Base-by-base conservation (phyloP, 768 basidiomycete species). In the Rhizopogon vinicolor region DNA sequence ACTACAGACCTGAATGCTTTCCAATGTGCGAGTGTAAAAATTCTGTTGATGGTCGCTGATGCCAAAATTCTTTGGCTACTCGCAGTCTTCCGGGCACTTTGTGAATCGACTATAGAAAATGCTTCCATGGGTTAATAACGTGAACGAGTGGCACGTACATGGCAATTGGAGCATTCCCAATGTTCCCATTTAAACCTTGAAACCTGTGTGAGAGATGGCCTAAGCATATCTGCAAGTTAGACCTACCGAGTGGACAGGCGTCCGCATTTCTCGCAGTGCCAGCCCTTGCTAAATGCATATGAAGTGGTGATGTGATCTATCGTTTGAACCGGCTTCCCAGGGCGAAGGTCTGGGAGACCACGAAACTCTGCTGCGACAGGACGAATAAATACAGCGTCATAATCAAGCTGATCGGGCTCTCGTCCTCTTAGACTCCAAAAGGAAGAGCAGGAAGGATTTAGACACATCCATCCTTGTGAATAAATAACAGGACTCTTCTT, bases 221-320 rank as follows among this genome's bases (percentile, higher is more conserved):
- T 3, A 37, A 40, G 14, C 39, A 18, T n/a, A 33, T 54, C 19
- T 22, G 19, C 25, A 33, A 16, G 31, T 52, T 19, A 50, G 44
- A 62, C 77, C 46, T 56, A 90, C 89, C 89, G 80, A 72, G 82
- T 84, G 8, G 89, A 88, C 41, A 92, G 68, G 25, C 88, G 79
- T 29, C 91, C 90, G 62, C 91, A 93, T 7, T 65, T 55, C 16
- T 53, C 58, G 64, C 91, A 93, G 63, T 89, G 86, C 74, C 83
- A 84, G 1, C 90, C 90, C 61, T 80, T 80, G 14, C 77, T 82
- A 59, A 79, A 86, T 5, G 75, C 72, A 57, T 80, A 81, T 3
- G 75, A 73, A 3, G 85, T 87, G 9, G 75, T 77, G 33, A 81
- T 67, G 1, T 72, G 74, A 43, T 70, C 57, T 12, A 58, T 50